Conservation (phyloP, 345 rosid genomes). For the Brassica cretica region DNA sequence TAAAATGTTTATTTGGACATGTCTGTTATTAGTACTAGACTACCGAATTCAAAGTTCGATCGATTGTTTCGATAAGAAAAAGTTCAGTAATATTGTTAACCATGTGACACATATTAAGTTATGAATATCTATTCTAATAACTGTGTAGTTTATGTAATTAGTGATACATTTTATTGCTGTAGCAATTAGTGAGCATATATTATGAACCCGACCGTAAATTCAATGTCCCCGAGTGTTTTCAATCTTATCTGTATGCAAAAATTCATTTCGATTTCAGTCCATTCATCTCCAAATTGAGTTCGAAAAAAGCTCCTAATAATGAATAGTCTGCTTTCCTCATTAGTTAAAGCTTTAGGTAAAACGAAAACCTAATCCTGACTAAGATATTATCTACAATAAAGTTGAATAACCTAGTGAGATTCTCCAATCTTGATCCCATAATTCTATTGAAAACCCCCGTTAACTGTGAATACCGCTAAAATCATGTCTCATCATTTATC, state of each 20-base stretch:
- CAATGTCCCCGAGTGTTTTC: not conserved
- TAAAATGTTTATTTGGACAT: too few relatives aligned
- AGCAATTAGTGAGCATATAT: not conserved
- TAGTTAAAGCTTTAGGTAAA: slow-evolving; percentile 3
- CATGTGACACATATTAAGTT: too few relatives aligned
- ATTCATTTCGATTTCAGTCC: not conserved
- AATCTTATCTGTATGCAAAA: not conserved
- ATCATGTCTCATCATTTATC: not conserved
- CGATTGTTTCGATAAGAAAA: too few relatives aligned
- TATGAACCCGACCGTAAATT: slow-evolving; percentile 1
- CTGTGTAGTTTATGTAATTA: too few relatives aligned
- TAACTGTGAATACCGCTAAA: not conserved
- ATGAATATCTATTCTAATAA: too few relatives aligned
- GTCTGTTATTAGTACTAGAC: too few relatives aligned
- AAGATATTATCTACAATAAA: not conserved
- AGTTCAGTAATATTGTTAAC: too few relatives aligned
- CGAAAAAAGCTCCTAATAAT: not conserved
- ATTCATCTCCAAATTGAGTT: not conserved
- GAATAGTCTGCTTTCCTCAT: not conserved
- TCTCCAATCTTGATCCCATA: not conserved
- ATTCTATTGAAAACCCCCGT: not conserved
- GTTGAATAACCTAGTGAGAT: slow-evolving; percentile 4
- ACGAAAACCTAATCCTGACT: not conserved
- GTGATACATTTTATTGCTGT: too few relatives aligned
- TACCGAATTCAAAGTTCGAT: too few relatives aligned